These are phyloP conservation scores for Cubamyces lactineus DNA, from an alignment of 768 basidiomycete species.

Conservation along the genomic window DNA sequence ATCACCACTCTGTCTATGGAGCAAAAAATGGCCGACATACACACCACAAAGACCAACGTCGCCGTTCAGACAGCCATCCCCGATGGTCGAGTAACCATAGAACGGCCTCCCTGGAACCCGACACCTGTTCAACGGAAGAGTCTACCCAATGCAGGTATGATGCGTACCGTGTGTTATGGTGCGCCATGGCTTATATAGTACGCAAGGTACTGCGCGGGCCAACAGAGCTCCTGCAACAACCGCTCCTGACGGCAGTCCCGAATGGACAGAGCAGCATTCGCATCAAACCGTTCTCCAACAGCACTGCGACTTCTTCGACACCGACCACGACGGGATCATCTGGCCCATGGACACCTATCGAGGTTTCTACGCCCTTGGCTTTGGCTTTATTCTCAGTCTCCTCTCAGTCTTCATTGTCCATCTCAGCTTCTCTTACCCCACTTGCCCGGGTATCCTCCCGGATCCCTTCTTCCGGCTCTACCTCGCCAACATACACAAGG, in stretches of 20 bases:
- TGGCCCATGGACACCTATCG: constrained; percentile 48
- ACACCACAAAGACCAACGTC: constrained; percentile 2
- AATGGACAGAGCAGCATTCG: constrained; percentile 24
- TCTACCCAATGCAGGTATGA: constrained; percentile 23
- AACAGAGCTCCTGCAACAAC: constrained; percentile 22
- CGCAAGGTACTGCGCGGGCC: constrained; percentile 28
- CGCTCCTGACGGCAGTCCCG: constrained; percentile 25
- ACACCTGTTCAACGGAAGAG: constrained; percentile 9
- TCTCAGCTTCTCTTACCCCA: constrained; percentile 40
- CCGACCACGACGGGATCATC: constrained; percentile 45
- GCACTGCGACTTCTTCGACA: constrained; percentile 46
- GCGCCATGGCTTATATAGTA: background rate
- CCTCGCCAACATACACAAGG: constrained; percentile 38
- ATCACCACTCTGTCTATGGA: background rate
- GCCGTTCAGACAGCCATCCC: constrained; percentile 19
- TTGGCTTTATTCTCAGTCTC: constrained; percentile 42
- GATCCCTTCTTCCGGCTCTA: constrained; percentile 48
- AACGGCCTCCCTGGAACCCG: constrained; percentile 24
- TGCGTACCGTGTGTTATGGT: background rate
- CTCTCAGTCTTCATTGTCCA: constrained; percentile 42
- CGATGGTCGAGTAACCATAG: constrained; percentile 23
- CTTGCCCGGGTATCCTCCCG: constrained; percentile 35
- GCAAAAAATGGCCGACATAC: constrained; percentile 5
- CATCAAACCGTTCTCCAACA: constrained; percentile 45
- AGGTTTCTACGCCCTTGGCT: constrained; percentile 46